Conservation (phyloP, 768 basidiomycete genomes). For the Lactarius hatsudake region DNA sequence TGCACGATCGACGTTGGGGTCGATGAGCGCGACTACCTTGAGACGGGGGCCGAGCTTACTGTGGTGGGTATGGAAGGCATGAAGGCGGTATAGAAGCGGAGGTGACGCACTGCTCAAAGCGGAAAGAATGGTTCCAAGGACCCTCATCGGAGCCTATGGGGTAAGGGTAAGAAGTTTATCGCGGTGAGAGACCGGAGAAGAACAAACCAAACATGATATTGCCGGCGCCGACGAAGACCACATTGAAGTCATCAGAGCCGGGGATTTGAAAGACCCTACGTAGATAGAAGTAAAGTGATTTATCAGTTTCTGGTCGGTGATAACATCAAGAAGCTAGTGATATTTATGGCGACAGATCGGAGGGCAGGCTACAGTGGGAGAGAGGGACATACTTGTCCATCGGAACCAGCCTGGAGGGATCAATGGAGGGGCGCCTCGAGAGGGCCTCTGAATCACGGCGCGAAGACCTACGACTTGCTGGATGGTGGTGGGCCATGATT, state of each 20-base stretch:
- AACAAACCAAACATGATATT: slow-evolving; percentile 94
- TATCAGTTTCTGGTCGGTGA: slow-evolving; percentile 21
- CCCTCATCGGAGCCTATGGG: slow-evolving; percentile 75
- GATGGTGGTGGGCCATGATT: slow-evolving; percentile 33
- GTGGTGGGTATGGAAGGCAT: slow-evolving; percentile 21
- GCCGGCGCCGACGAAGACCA: slow-evolving; percentile 92
- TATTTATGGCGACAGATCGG: slow-evolving; percentile 4
- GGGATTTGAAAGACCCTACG: slow-evolving; percentile 51
- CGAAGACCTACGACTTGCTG: slow-evolving; percentile 42
- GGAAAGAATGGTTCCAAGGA: slow-evolving; percentile 92
- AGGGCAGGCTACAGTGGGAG: neutral
- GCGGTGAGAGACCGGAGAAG: slow-evolving; percentile 9
- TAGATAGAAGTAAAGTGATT: too few relatives aligned
- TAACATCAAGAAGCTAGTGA: slow-evolving; percentile 9
- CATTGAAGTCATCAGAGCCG: slow-evolving; percentile 79
- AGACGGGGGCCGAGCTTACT: slow-evolving; percentile 95
- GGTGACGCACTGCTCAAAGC: slow-evolving; percentile 73
- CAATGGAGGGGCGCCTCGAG: slow-evolving; percentile 71
- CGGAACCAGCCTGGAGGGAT: slow-evolving; percentile 69
- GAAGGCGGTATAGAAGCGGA: slow-evolving; percentile 8
- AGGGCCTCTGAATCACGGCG: slow-evolving; percentile 47
- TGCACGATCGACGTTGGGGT: slow-evolving; percentile 84
- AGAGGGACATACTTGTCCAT: slow-evolving; percentile 63
- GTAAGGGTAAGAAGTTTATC: slow-evolving; percentile 1
- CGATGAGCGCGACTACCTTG: slow-evolving; percentile 93